Evolutionary conservation across 306 rosid species (phyloP), one percentile per base, ranked within the genome.

Genomic region (Prunus mira): DNA sequence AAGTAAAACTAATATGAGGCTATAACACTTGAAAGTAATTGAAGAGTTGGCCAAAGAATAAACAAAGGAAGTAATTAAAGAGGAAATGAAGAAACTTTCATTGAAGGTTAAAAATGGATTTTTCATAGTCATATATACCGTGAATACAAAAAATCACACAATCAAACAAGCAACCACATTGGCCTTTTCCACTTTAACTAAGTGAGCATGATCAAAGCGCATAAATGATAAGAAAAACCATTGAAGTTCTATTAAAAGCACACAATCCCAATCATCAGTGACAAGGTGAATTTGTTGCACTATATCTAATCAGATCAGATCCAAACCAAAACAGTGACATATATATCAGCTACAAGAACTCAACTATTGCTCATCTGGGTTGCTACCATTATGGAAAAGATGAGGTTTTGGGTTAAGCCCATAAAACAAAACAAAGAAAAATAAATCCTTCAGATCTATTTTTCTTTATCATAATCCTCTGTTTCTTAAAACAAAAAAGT

Each of bases 401-500:
- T 19, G 15, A 71, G 30, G 24, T 30, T 25, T 3, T 38, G 10
- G 24, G 25, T 13, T 22, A 56, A 38, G 9, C 54, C 66, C 17
- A 34, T 14, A 25, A 55, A 43, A 45, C 13, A 45, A 72, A 22
- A 17, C 43, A 67, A 46, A n/a, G 7, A 45, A 27, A 50, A 28
- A 15, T 1, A 49, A 34, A 3, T 10, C 49, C 65, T 45, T 50
- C 65, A 84, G 85, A 81, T 78, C 77, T 57, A 3, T 3, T 69
- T 69, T 4, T 12, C 12, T 62, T 25, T 4, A 13, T 43, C 46
- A 12, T 50, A 19, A 20, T 46, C 78, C 55, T 47, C 70, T 46
- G 61, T 50, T 54, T 66, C 58, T 77, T 24, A 25, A 77, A 9
- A 68, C 20, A 68, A 57, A 18, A 1, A 18, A 18, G 9, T 13